A percentile compares a stretch with the other conserved stretches of the same genome.
Conservation (phyloP, 371 early-diverging fungal genomes). For the Mucor piriformis region DNA sequence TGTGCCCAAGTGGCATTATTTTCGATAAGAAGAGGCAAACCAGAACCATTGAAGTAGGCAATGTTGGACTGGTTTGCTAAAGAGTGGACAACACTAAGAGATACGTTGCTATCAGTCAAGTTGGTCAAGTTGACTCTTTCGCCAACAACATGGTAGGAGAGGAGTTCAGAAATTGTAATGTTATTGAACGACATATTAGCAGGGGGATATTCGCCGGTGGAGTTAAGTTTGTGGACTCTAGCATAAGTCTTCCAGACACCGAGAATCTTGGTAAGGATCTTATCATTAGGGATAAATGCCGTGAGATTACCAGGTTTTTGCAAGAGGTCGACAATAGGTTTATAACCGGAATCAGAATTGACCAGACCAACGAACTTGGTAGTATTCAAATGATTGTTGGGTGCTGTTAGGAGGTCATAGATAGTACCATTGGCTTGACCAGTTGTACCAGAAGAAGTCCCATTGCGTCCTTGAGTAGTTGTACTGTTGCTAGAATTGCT, state of each 20-base stretch:
- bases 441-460: background rate
- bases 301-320: slow-evolving; percentile 34
- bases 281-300: slow-evolving; percentile 38
- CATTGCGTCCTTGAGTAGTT: background rate
- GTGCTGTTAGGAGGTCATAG: slow-evolving; percentile 28
- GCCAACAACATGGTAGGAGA: slow-evolving; percentile 39
- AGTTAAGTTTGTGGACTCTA: background rate
- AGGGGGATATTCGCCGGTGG: slow-evolving; percentile 16
- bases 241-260: background rate
- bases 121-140: slow-evolving; percentile 24
- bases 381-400: slow-evolving; percentile 28
- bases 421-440: slow-evolving; percentile 18
- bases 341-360: slow-evolving; percentile 31
- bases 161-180: slow-evolving; percentile 28
- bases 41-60: slow-evolving; percentile 13
- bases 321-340: slow-evolving; percentile 31
- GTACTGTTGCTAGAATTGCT: background rate
- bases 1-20: slow-evolving; percentile 22
- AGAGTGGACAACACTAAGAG: slow-evolving; percentile 24
- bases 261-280: background rate
- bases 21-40: slow-evolving; percentile 33
- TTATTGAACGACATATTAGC: slow-evolving; percentile 17
- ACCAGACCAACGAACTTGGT: slow-evolving; percentile 30
- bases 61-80: slow-evolving; percentile 30
- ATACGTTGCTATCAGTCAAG: background rate